phyloP scores from a whole-genome alignment of 805 yeast species.

The Candida vaughaniae region DNA sequence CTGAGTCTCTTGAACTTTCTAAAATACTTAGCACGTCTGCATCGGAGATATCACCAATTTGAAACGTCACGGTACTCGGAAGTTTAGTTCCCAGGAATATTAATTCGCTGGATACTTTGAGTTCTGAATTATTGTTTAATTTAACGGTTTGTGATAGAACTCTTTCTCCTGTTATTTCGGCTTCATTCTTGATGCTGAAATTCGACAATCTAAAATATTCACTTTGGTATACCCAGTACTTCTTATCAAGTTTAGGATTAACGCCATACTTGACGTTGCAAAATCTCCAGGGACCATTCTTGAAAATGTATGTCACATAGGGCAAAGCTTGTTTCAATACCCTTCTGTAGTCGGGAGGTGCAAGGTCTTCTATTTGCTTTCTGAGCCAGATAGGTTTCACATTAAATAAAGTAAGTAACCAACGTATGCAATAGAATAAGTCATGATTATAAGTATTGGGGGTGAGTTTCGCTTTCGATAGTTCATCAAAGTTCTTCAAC shows the following conservation, averaged over 20 bases:
- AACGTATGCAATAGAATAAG: conserved; percentile 44
- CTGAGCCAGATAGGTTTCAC: conserved; percentile 85
- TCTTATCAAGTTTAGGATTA: conserved; percentile 62
- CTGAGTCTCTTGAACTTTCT: conserved; percentile 28
- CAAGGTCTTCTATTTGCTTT: conserved; percentile 59
- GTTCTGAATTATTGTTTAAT: conserved; percentile 7
- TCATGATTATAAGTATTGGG: conserved; percentile 28
- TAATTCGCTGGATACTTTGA: conserved; percentile 35
- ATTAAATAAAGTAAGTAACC: conserved; percentile 52
- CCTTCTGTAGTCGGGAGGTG: conserved; percentile 45
- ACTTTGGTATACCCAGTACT: conserved; percentile 70
- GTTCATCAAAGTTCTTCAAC: conserved; percentile 30
- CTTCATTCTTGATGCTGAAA: conserved; percentile 17
- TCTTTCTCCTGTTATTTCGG: conserved; percentile 7
- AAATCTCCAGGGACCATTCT: conserved; percentile 94
- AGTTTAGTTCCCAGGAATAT: conserved; percentile 69
- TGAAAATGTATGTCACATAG: conserved; percentile 74
- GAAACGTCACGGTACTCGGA: conserved; percentile 72
- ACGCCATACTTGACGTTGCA: conserved; percentile 76
- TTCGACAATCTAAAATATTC: conserved; percentile 70
- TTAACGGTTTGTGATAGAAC: conserved; percentile 27
- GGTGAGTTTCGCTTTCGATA: conserved; percentile 25
- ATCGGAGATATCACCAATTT: conserved; percentile 75
- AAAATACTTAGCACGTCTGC: conserved; percentile 53
- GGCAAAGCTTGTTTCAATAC: conserved; percentile 77